Conservation (phyloP, 768 basidiomycete genomes). For the Termitomyces titanicus region DNA sequence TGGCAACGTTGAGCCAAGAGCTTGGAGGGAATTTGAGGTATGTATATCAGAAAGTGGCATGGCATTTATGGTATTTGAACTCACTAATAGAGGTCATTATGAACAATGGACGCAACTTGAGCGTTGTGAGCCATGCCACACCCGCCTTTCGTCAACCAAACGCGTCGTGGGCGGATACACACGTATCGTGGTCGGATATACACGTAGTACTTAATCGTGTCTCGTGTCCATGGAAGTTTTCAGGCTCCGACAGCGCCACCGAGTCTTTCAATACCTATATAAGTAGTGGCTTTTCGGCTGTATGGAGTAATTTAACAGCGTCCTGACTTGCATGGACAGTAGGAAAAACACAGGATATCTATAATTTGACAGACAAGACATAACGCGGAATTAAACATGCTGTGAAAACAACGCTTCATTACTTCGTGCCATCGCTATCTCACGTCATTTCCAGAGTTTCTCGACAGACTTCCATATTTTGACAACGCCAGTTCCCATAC, state of each 20-base stretch:
- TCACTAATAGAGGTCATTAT: conserved; percentile 22
- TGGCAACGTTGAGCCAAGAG: conserved; percentile 68
- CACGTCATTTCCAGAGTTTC: background rate
- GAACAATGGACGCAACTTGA: background rate
- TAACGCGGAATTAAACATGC: background rate
- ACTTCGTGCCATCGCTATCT: background rate
- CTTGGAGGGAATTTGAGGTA: conserved; percentile 25
- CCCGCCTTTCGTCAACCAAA: too few relatives aligned
- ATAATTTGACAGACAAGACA: background rate
- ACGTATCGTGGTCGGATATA: too few relatives aligned
- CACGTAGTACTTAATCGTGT: too few relatives aligned
- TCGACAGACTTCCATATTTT: background rate
- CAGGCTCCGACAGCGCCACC: background rate
- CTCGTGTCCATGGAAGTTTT: background rate
- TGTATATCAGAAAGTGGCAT: background rate
- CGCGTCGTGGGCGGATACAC: too few relatives aligned
- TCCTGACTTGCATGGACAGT: background rate
- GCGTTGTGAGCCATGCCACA: background rate
- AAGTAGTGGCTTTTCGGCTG: too few relatives aligned
- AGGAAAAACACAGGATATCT: background rate
- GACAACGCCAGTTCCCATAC: conserved; percentile 66
- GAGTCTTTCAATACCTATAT: too few relatives aligned
- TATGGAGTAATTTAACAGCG: too few relatives aligned
- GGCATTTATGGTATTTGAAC: too few relatives aligned
- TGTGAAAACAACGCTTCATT: background rate